A percentile compares a stretch with the other conserved stretches of the same genome.
Conservation (phyloP, 805 yeast species). For the Isabelozyma heimii region DNA sequence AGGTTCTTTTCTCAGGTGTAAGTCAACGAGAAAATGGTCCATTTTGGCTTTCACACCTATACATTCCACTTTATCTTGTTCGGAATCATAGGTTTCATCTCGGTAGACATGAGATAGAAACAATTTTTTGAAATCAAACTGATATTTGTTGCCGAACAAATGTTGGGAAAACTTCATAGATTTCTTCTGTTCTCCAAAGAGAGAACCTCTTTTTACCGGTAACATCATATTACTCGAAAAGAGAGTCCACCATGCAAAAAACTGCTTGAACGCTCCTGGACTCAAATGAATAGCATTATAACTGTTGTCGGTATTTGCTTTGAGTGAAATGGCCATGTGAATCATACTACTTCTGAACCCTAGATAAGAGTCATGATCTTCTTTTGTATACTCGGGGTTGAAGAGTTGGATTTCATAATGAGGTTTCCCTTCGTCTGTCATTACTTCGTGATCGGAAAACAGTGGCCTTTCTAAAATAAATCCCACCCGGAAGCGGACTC, state of each 20-base stretch:
- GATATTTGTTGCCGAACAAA: constrained; percentile 75
- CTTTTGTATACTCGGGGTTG: constrained; percentile 50
- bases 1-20: constrained; percentile 41
- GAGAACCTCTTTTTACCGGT: constrained; percentile 72
- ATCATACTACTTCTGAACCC: constrained; percentile 40
- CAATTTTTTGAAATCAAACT: constrained; percentile 68
- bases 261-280: constrained; percentile 64
- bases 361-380: constrained; percentile 37
- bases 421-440: constrained; percentile 49
- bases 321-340: constrained; percentile 40
- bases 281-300: constrained; percentile 77
- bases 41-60: constrained; percentile 63
- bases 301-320: constrained; percentile 32
- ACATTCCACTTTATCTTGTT: constrained; percentile 47
- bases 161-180: constrained; percentile 73
- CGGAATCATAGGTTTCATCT: constrained; percentile 38
- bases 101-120: constrained; percentile 72
- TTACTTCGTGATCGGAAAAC: constrained; percentile 9
- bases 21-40: constrained; percentile 35
- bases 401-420: constrained; percentile 58
- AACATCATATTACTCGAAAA: constrained; percentile 77
- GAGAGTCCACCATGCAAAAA: constrained; percentile 82
- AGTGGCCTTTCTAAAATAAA: constrained; percentile 51
- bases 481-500: constrained; percentile 57
- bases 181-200: constrained; percentile 58